Evolutionary conservation across 179 eudicot species (phyloP).

Genomic region (Silene coronaria): DNA sequence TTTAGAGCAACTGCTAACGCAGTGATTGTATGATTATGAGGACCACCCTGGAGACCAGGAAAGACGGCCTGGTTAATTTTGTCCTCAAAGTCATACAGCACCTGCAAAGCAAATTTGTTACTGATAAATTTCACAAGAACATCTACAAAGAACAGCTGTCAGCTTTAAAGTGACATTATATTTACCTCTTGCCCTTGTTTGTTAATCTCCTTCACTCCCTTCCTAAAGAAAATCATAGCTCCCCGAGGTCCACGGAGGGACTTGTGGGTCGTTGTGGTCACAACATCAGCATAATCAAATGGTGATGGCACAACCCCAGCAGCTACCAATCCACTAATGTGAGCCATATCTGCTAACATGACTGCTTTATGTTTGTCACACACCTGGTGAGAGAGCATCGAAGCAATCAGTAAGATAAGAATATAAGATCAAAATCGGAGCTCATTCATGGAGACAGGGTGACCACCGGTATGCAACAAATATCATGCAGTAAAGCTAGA

Average conservation of each 20-base stretch:
- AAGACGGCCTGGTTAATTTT: constrained; percentile 90
- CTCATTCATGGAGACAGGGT: neutral
- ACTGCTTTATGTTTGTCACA: constrained; percentile 94
- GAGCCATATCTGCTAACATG: constrained; percentile 95
- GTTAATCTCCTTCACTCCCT: constrained; percentile 84
- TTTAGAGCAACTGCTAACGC: constrained; percentile 88
- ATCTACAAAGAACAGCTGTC: constrained; percentile 4
- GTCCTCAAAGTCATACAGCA: constrained; percentile 83
- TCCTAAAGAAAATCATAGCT: constrained; percentile 92
- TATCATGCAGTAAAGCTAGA: neutral
- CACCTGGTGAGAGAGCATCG: constrained; percentile 39
- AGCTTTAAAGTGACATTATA: neutral
- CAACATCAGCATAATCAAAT: constrained; percentile 92
- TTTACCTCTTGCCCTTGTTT: constrained; percentile 86
- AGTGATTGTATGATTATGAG: constrained; percentile 89
- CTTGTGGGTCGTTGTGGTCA: constrained; percentile 94
- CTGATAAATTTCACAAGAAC: neutral
- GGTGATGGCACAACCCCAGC: constrained; percentile 95
- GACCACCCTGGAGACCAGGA: constrained; percentile 97
- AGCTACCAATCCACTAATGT: constrained; percentile 94
- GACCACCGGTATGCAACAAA: neutral
- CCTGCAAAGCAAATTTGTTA: constrained; percentile 32
- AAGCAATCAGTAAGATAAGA: constrained; percentile 4
- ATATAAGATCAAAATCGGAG: neutral
- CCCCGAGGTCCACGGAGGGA: constrained; percentile 98